phyloP scores from a whole-genome alignment of 225 moss, liverwort and hornwort species.

The Asterella californica region DNA sequence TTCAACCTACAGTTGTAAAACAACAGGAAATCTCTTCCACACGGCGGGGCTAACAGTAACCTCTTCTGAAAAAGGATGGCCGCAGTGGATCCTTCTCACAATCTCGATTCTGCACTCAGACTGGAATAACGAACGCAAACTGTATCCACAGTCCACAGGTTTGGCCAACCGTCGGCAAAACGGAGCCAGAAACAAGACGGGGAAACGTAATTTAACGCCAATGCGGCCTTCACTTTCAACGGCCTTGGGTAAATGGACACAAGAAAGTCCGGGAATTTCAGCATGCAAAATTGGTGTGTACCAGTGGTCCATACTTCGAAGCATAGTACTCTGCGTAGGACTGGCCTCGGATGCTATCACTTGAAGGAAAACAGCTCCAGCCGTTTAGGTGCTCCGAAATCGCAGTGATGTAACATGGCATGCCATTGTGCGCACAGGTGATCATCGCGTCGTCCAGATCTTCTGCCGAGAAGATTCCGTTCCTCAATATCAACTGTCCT shows the following conservation, averaged over 20 bases:
- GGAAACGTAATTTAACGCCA: background rate
- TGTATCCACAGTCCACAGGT: too few species aligned
- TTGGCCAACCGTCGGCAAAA: background rate
- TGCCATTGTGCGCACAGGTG: slow-evolving; percentile 70
- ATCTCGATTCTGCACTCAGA: too few species aligned
- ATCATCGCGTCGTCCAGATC: slow-evolving; percentile 65
- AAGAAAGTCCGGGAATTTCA: background rate
- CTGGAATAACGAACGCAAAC: too few species aligned
- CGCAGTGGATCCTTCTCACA: too few species aligned
- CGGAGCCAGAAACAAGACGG: background rate
- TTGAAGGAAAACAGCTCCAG: slow-evolving; percentile 45
- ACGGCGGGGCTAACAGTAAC: too few species aligned
- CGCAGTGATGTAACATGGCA: slow-evolving; percentile 58
- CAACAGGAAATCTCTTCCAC: too few species aligned
- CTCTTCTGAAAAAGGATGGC: too few species aligned
- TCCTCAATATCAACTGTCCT: slow-evolving; percentile 53
- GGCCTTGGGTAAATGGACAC: background rate
- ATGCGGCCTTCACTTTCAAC: background rate
- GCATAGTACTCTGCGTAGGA: slow-evolving; percentile 56
- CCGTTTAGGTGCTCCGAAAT: slow-evolving; percentile 50
- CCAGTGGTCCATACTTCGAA: slow-evolving; percentile 51
- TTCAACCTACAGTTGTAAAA: too few species aligned
- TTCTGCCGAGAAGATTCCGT: slow-evolving; percentile 49
- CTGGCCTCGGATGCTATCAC: slow-evolving; percentile 26
- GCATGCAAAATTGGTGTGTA: background rate